A percentile compares a stretch with the other conserved stretches of the same genome.
Conservation (phyloP, 2,329 filamentous ascomycete species). For the Diaporthe velutina region DNA sequence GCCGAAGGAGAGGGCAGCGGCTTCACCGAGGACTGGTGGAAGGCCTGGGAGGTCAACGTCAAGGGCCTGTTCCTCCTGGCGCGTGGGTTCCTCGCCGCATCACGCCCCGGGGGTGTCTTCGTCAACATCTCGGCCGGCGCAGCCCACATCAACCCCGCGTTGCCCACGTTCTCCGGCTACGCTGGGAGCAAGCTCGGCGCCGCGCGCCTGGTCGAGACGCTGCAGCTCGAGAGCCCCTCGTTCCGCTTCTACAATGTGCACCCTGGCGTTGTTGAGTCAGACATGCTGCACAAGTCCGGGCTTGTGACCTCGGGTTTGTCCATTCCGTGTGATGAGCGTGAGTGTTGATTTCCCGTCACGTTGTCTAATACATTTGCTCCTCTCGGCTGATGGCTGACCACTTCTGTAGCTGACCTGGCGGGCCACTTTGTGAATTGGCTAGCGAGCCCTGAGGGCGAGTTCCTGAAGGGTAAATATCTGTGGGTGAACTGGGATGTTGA, state of each 20-base stretch:
- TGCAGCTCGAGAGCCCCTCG: constrained; percentile 34
- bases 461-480: constrained; percentile 53
- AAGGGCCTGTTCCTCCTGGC: constrained; percentile 43
- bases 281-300: constrained; percentile 26
- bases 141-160: constrained; percentile 25
- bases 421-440: constrained; percentile 47
- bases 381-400: not conserved
- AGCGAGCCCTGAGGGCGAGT: constrained; percentile 49
- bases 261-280: constrained; percentile 30
- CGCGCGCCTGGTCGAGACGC: constrained; percentile 39
- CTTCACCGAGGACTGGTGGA: constrained; percentile 44
- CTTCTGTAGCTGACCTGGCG: constrained; percentile 40
- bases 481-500: constrained; percentile 58
- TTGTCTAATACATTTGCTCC: too few relatives aligned
- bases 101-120: constrained; percentile 40
- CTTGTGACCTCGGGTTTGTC: too few relatives aligned
- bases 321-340: constrained; percentile 36
- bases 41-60: constrained; percentile 45
- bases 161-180: constrained; percentile 36
- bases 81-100: constrained; percentile 41
- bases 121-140: constrained; percentile 44
- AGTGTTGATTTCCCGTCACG: not conserved
- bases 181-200: constrained; percentile 37
- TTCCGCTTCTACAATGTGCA: constrained; percentile 29
- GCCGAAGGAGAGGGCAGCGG: constrained; percentile 32